A percentile compares a stretch with the other conserved stretches of the same genome.
These are phyloP conservation scores for Penicillium verrucosum DNA, from an alignment of 2,329 filamentous ascomycete genomes.

Conservation along the genomic window DNA sequence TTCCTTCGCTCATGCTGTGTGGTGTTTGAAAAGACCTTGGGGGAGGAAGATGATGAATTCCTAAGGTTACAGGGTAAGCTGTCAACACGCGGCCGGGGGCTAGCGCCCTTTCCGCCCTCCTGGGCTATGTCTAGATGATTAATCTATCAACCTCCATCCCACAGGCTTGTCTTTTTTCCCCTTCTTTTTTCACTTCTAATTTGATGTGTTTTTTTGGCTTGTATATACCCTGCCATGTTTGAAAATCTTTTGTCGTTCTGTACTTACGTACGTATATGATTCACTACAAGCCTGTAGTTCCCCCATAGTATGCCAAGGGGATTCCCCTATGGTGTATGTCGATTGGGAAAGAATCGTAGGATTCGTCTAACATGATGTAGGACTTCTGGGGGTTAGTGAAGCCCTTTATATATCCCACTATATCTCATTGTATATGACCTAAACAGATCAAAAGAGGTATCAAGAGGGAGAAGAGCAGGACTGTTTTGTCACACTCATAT, in stretches of 20 bases:
- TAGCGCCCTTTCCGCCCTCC: conserved; percentile 23
- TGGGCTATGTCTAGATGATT: conserved; percentile 8
- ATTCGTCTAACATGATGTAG: background rate
- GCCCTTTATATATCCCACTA: background rate
- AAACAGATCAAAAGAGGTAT: background rate
- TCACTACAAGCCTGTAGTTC: background rate
- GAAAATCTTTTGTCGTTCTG: background rate
- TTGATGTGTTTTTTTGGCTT: background rate
- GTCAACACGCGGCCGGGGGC: conserved; percentile 33
- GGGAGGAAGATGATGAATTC: conserved; percentile 8
- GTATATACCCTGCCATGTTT: background rate
- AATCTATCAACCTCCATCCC: conserved; percentile 1
- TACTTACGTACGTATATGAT: background rate
- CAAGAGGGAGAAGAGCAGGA: background rate
- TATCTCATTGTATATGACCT: background rate
- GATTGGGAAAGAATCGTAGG: background rate
- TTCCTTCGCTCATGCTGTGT: conserved; percentile 24
- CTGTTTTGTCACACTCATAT: background rate
- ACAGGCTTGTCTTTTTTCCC: background rate
- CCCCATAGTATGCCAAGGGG: background rate
- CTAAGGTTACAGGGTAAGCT: conserved; percentile 22
- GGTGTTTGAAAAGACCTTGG: background rate
- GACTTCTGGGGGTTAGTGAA: background rate
- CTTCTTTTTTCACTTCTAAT: background rate
- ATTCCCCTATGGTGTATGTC: background rate